Conservation (phyloP, 345 rosid species). For the Acer campestre region DNA sequence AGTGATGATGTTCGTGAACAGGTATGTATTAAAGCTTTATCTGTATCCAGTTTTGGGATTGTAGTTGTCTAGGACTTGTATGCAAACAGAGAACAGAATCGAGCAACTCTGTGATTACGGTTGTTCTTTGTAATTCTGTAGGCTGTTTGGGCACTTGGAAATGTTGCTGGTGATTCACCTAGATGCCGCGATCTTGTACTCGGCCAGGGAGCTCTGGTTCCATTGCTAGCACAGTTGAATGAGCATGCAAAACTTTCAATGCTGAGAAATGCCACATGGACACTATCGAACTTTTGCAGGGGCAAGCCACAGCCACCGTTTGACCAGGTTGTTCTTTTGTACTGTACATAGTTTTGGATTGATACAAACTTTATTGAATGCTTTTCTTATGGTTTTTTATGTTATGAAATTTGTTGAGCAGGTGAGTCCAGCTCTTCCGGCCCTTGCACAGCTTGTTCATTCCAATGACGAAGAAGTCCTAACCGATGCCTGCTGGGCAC, state of each 20-base stretch:
- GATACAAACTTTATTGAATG: not conserved
- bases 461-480: conserved; percentile 95
- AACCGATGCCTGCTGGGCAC: conserved; percentile 98
- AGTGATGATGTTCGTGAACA: conserved; percentile 94
- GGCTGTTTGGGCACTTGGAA: conserved; percentile 98
- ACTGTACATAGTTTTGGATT: not conserved
- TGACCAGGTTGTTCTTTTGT: conserved; percentile 61
- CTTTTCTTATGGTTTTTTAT: not conserved
- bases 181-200: conserved; percentile 92
- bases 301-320: conserved; percentile 95
- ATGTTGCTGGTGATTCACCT: conserved; percentile 95
- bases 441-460: conserved; percentile 78
- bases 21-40: conserved; percentile 39
- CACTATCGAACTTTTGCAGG: conserved; percentile 89
- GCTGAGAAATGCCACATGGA: conserved; percentile 99
- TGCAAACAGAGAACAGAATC: not conserved
- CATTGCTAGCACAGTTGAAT: conserved; percentile 69
- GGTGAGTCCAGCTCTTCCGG: conserved; percentile 93
- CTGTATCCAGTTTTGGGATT: not conserved
- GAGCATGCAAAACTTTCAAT: conserved; percentile 90
- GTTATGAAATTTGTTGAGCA: conserved; percentile 29
- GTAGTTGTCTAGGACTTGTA: not conserved
- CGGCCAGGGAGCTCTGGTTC: conserved; percentile 64
- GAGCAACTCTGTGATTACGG: not conserved
- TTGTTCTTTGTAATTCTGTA: conserved; percentile 19